Conservation (phyloP, 139 green algal species). For the Astrephomene gubernaculifera region DNA sequence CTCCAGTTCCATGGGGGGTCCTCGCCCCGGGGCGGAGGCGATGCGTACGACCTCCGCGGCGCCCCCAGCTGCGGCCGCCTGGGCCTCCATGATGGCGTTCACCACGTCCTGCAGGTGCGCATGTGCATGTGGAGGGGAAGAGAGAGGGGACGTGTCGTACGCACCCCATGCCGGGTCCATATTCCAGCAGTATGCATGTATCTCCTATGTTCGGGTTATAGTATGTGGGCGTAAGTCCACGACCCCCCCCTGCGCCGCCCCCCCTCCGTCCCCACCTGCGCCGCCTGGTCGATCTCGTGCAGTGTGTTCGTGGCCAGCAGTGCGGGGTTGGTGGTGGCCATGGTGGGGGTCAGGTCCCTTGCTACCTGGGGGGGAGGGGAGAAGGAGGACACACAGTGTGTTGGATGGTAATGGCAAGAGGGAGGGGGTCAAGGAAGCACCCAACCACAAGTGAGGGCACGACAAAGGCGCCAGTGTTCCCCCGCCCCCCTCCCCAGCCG, state of each 20-base stretch:
- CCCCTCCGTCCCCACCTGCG: conserved; percentile 64
- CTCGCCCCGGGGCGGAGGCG: not conserved
- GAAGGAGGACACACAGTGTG: not conserved
- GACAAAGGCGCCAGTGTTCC: not conserved
- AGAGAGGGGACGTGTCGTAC: too few relatives aligned
- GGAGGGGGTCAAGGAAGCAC: not conserved
- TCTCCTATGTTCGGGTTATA: too few relatives aligned
- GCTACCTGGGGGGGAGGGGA: not conserved
- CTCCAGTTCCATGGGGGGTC: conserved; percentile 47
- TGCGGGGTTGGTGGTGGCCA: conserved; percentile 68
- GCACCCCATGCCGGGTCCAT: too few relatives aligned
- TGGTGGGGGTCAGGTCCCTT: conserved; percentile 66
- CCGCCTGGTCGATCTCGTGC: conserved; percentile 85
- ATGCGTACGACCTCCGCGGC: conserved; percentile 64
- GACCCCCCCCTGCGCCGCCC: not conserved
- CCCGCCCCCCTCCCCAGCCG: not conserved
- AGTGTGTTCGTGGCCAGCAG: conserved; percentile 88
- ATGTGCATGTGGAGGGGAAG: too few relatives aligned
- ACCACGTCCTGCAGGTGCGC: conserved; percentile 62
- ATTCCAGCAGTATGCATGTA: too few relatives aligned
- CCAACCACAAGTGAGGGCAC: too few relatives aligned
- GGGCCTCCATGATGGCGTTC: conserved; percentile 71
- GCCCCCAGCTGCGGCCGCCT: conserved; percentile 58
- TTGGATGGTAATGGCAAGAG: too few relatives aligned
- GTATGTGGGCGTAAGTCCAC: too few relatives aligned